Conservation (phyloP, 345 rosid species). For the Populus deltoides region DNA sequence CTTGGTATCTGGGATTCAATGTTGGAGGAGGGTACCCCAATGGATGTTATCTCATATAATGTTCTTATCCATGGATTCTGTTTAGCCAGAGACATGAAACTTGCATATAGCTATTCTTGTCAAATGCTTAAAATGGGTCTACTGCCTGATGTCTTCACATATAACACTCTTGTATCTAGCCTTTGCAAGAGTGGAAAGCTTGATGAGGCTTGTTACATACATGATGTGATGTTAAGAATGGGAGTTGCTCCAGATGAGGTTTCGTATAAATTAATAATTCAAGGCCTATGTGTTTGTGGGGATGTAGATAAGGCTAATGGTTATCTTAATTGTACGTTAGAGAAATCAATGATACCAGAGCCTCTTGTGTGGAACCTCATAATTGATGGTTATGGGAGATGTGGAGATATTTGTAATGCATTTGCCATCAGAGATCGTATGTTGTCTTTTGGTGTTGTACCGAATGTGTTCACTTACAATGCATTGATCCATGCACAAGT, state of each 20-base stretch:
- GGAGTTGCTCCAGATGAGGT: slow-evolving; percentile 62
- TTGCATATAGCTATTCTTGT: slow-evolving; percentile 47
- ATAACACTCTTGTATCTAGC: slow-evolving; percentile 61
- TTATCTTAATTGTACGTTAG: slow-evolving; percentile 44
- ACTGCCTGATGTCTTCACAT: slow-evolving; percentile 57
- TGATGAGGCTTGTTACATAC: slow-evolving; percentile 50
- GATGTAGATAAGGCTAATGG: slow-evolving; percentile 45
- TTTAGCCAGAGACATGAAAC: slow-evolving; percentile 33
- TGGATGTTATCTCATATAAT: slow-evolving; percentile 56
- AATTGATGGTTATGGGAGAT: slow-evolving; percentile 56
- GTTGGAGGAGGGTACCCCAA: slow-evolving; percentile 22
- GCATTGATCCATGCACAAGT: slow-evolving; percentile 56
- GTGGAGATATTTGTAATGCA: slow-evolving; percentile 48
- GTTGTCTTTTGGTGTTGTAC: slow-evolving; percentile 53
- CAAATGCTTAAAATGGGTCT: slow-evolving; percentile 69
- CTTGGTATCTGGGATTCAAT: slow-evolving; percentile 48
- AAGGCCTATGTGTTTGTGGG: slow-evolving; percentile 48
- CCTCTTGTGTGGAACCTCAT: slow-evolving; percentile 64
- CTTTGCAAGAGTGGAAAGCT: slow-evolving; percentile 56
- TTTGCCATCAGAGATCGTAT: slow-evolving; percentile 45
- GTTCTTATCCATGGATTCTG: slow-evolving; percentile 65
- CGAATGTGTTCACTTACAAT: slow-evolving; percentile 68
- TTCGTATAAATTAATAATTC: slow-evolving; percentile 56
- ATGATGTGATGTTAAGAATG: slow-evolving; percentile 41
- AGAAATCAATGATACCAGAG: slow-evolving; percentile 43